A percentile compares a stretch with the other conserved stretches of the same genome.
phyloP scores from a whole-genome alignment of 2,329 filamentous ascomycete genomes.

The Sclerotinia borealis region DNA sequence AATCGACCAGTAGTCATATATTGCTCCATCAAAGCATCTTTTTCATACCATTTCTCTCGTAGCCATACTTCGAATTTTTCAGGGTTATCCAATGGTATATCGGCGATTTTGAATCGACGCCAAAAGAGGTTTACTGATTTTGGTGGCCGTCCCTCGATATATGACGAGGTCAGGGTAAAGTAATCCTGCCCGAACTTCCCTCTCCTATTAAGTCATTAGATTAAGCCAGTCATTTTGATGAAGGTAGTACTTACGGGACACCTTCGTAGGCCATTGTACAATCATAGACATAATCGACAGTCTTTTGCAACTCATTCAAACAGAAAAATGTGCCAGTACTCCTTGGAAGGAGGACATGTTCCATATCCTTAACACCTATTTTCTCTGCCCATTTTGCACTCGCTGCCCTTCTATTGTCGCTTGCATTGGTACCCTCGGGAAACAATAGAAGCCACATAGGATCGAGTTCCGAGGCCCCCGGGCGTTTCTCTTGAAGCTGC shows the following conservation, averaged over 20 bases:
- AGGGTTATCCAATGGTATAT: constrained; percentile 72
- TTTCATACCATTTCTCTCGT: constrained; percentile 81
- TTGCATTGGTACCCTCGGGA: constrained; percentile 80
- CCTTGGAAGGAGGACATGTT: constrained; percentile 70
- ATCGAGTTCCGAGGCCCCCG: constrained; percentile 53
- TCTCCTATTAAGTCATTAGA: constrained; percentile 36
- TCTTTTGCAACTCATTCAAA: constrained; percentile 65
- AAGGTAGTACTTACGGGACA: constrained; percentile 59
- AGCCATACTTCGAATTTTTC: constrained; percentile 81
- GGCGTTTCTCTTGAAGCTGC: constrained; percentile 56
- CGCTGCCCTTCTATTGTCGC: constrained; percentile 60
- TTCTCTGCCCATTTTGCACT: constrained; percentile 74
- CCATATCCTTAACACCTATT: constrained; percentile 62
- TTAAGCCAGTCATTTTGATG: background rate
- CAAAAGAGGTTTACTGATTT: constrained; percentile 97
- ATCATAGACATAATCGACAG: constrained; percentile 80
- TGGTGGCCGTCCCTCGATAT: constrained; percentile 80
- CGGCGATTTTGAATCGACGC: constrained; percentile 73
- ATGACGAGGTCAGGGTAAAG: constrained; percentile 81
- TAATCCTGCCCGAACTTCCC: constrained; percentile 84
- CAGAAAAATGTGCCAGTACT: constrained; percentile 79
- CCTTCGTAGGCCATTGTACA: constrained; percentile 96
- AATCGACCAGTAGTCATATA: constrained; percentile 75
- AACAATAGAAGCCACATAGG: constrained; percentile 91
- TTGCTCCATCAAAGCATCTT: constrained; percentile 81